Conservation (phyloP, 257 asterid genomes). For the Rehmannia glutinosa region DNA sequence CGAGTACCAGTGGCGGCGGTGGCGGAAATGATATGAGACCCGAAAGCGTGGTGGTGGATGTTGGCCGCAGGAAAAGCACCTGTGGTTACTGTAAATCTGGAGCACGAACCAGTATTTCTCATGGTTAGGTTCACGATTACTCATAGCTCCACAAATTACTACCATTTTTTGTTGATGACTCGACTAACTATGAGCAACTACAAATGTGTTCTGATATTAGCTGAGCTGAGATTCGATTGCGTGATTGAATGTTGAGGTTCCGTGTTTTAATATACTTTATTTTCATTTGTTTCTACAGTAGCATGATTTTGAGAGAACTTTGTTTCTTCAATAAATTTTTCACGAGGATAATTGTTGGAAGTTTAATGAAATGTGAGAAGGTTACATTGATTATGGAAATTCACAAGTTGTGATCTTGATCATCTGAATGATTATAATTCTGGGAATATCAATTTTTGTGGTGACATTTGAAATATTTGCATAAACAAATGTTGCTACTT, state of each 20-base stretch:
- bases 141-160: background rate
- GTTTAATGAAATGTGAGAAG: no score
- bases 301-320: background rate
- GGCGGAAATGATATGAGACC: conserved; percentile 35
- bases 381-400: background rate
- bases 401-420: conserved; percentile 4
- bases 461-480: background rate
- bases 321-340: background rate
- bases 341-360: background rate
- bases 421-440: background rate
- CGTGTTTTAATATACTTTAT: no score
- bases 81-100: conserved; percentile 95
- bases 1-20: conserved; percentile 61
- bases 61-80: conserved; percentile 68
- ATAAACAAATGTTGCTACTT: no score
- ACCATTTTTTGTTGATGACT: background rate
- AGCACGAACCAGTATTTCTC: conserved; percentile 56
- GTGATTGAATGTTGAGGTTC: background rate
- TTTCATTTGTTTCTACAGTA: background rate
- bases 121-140: conserved; percentile 48
- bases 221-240: conserved; percentile 3
- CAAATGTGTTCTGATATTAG: background rate
- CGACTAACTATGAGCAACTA: conserved; percentile 1
- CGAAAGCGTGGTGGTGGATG: conserved; percentile 68
- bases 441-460: background rate